These are phyloP conservation scores for Pichia manshurica DNA, from an alignment of 805 yeast species.

Conservation along the genomic window DNA sequence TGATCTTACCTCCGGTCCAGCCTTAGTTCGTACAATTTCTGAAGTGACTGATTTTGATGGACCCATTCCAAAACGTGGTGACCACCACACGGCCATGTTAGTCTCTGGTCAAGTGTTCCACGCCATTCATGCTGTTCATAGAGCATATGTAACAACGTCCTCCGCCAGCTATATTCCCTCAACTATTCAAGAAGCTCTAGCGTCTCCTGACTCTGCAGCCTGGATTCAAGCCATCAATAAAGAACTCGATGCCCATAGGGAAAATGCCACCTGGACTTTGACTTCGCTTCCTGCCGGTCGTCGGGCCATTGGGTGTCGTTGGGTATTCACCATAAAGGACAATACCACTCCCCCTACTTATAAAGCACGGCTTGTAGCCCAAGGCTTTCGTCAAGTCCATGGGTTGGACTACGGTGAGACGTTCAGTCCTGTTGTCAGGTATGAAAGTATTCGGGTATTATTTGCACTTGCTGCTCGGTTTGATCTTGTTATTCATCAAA, in stretches of 20 bases:
- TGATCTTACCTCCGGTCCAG: too few species aligned
- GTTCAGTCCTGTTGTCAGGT: conserved; percentile 3
- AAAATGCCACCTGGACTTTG: not conserved
- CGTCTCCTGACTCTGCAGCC: not conserved
- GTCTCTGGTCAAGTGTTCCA: not conserved
- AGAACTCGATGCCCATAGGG: not conserved
- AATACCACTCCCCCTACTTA: conserved; percentile 3
- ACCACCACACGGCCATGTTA: too few species aligned
- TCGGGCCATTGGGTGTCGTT: conserved; percentile 7
- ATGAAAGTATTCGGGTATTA: conserved; percentile 9
- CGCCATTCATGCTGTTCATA: conserved; percentile 2
- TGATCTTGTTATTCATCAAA: conserved; percentile 11
- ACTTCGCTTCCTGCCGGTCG: not conserved
- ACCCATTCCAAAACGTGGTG: too few species aligned
- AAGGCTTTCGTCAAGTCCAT: conserved; percentile 6
- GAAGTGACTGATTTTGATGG: not conserved
- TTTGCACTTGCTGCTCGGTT: conserved; percentile 9
- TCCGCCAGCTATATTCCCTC: not conserved
- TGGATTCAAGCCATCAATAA: conserved; percentile 1
- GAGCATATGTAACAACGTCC: not conserved
- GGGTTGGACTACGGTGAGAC: conserved; percentile 3
- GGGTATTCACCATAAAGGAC: conserved; percentile 7
- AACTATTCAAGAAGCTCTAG: not conserved
- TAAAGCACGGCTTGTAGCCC: conserved; percentile 6
- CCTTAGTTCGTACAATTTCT: conserved; percentile 1